Base-by-base conservation (phyloP, 352 stramenopile genomes). In the Phytophthora constricta region DNA sequence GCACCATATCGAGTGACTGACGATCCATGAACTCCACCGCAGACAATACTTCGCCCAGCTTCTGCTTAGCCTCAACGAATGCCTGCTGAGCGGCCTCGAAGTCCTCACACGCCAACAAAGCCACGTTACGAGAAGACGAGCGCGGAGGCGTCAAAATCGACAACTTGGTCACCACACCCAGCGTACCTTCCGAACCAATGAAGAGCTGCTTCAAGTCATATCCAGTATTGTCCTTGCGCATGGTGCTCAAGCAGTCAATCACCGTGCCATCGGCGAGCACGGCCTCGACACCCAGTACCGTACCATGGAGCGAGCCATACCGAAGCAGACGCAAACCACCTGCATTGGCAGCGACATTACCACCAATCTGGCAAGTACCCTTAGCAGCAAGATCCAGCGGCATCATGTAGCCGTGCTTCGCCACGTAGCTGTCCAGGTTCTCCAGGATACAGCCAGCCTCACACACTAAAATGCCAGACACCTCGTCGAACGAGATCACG, bases 151-250 rank as follows among this genome's bases (percentile, higher is more conserved):
- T 47, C 41, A 47, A 7, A 2, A 78, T 78, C 16, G 65, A 78
- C 26, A 78, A 65, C 47, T 74, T 78, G 2, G 70, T 99, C 26
- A 99, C 82, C 16, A 99, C 77, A 22, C 96, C 97, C 5, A 99
- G 78, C 14, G 97, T 99, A 20, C 97, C 97, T 70, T 99, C 97
- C 11, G 92, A 91, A 9, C 96, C 97, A 51, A 99, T 97, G 63
- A 99, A 98, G 31, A 99, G 77, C 72, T 99, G 96, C 77, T 98
- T 98, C 0, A 99, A 67, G 65, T 98, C 90, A 67, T 99, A 99
- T 8, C 97, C 97, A 13, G 96, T 99, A 82, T 99, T 99, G 80
- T 99, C 96, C 84, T 99, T 99, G 48, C 96, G 86, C 79, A 97
- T 92, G 10, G 86, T 86, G 50, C 86, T 97, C 16, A 98, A 76